These are phyloP conservation scores for Nowakowskiella sp. DNA, from an alignment of 192 early-diverging fungal species.

Conservation along the genomic window DNA sequence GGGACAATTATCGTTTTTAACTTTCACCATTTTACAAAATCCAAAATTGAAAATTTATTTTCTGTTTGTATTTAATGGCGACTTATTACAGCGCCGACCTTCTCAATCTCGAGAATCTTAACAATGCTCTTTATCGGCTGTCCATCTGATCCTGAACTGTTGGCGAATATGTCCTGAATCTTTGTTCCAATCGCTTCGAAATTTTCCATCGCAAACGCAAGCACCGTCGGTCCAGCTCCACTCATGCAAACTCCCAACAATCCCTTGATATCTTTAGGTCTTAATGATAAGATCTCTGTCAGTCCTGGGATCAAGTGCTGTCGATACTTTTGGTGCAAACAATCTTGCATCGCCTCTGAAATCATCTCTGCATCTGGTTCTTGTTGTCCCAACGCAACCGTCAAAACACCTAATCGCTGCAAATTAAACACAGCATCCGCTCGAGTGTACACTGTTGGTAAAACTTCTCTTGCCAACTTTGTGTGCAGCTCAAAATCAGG, in stretches of 20 bases:
- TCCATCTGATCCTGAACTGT: slow-evolving; percentile 42
- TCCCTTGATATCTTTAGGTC: slow-evolving; percentile 68
- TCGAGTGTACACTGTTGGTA: slow-evolving; percentile 69
- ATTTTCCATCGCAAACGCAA: slow-evolving; percentile 75
- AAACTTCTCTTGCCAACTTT: slow-evolving; percentile 76
- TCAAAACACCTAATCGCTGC: slow-evolving; percentile 88
- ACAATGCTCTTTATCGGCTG: slow-evolving; percentile 39
- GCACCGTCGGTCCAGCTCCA: slow-evolving; percentile 94
- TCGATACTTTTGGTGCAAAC: slow-evolving; percentile 94
- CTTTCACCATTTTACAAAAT: too few relatives aligned
- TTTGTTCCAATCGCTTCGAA: slow-evolving; percentile 75
- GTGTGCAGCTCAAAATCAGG: slow-evolving; percentile 93
- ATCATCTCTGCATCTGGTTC: slow-evolving; percentile 65
- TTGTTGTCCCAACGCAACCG: slow-evolving; percentile 59
- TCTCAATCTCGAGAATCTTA: slow-evolving; percentile 34
- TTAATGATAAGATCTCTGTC: slow-evolving; percentile 68
- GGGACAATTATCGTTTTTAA: too few relatives aligned
- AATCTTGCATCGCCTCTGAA: slow-evolving; percentile 89
- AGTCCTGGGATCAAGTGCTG: slow-evolving; percentile 91
- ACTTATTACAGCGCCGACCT: slow-evolving; percentile 10
- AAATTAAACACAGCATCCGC: slow-evolving; percentile 92
- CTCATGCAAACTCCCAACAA: slow-evolving; percentile 87
- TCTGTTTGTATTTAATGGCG: neutral
- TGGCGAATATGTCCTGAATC: slow-evolving; percentile 54
- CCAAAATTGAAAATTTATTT: too few relatives aligned